Conservation (phyloP, 768 basidiomycete species). For the Strobilomyces dryophilus region DNA sequence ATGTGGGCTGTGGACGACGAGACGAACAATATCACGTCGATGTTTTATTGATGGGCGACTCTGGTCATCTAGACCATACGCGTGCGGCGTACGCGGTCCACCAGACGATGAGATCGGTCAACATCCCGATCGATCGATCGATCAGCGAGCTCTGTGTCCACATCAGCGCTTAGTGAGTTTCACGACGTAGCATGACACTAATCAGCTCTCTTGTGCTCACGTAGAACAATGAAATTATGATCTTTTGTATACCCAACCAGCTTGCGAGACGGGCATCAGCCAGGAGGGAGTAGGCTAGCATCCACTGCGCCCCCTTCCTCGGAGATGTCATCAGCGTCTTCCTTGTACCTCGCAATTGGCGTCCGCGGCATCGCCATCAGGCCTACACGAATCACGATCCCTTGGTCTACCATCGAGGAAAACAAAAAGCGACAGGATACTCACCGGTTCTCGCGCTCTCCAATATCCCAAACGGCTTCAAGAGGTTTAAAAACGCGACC, state of each 20-base stretch:
- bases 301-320: constrained; percentile 65
- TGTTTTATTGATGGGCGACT: too few relatives aligned
- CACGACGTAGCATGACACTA: too few relatives aligned
- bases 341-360: constrained; percentile 61
- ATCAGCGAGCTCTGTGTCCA: too few relatives aligned
- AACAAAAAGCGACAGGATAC: constrained; percentile 10
- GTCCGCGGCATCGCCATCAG: constrained; percentile 99
- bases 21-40: too few relatives aligned
- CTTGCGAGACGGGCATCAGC: constrained; percentile 41
- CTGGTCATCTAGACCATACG: too few relatives aligned
- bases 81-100: too few relatives aligned
- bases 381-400: constrained; percentile 42
- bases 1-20: too few relatives aligned
- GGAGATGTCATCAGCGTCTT: constrained; percentile 53
- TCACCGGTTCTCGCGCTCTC: constrained; percentile 92
- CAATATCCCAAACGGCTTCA: constrained; percentile 93
- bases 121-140: too few relatives aligned
- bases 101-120: too few relatives aligned
- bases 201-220: too few relatives aligned
- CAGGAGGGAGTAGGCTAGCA: constrained; percentile 92
- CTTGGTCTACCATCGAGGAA: not conserved
- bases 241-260: not conserved
- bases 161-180: too few relatives aligned
- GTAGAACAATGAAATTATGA: too few relatives aligned
- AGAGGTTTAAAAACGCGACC: constrained; percentile 85